Conservation (phyloP, 768 basidiomycete genomes). For the Agaricus blazei region DNA sequence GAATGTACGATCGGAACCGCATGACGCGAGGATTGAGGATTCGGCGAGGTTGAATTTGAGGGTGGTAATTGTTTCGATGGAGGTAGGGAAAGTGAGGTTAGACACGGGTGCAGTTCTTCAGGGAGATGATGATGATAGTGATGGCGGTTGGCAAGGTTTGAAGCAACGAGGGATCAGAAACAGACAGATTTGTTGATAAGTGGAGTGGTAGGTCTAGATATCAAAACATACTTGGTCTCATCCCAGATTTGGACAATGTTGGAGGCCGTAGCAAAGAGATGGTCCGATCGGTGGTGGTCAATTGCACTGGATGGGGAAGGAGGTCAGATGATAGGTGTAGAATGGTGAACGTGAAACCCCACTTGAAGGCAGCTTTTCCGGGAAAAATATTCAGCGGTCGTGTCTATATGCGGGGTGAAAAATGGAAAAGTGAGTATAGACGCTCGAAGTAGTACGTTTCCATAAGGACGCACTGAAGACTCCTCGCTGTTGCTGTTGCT, state of each 20-base stretch:
- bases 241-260: conserved; percentile 97
- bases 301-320: conserved; percentile 55
- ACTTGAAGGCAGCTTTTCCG: conserved; percentile 93
- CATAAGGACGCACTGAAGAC: neutral
- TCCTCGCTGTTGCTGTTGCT: conserved; percentile 23
- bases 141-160: neutral
- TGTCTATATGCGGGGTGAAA: conserved; percentile 6
- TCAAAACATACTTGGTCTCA: conserved; percentile 73
- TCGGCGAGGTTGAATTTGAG: conserved; percentile 95
- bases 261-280: conserved; percentile 92
- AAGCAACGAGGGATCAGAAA: no score
- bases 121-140: neutral
- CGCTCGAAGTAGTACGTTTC: no score
- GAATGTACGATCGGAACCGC: conserved; percentile 93
- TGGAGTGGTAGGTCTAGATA: neutral
- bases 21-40: conserved; percentile 88
- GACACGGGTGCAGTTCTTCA: conserved; percentile 77
- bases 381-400: conserved; percentile 75
- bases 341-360: conserved; percentile 18
- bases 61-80: conserved; percentile 82
- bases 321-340: neutral
- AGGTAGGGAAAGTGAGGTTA: conserved; percentile 81
- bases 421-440: conserved; percentile 2
- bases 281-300: conserved; percentile 86
- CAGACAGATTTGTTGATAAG: neutral